These are phyloP conservation scores for Blumeriella jaapii DNA, from an alignment of 2,329 filamentous ascomycete genomes.

Conservation along the genomic window DNA sequence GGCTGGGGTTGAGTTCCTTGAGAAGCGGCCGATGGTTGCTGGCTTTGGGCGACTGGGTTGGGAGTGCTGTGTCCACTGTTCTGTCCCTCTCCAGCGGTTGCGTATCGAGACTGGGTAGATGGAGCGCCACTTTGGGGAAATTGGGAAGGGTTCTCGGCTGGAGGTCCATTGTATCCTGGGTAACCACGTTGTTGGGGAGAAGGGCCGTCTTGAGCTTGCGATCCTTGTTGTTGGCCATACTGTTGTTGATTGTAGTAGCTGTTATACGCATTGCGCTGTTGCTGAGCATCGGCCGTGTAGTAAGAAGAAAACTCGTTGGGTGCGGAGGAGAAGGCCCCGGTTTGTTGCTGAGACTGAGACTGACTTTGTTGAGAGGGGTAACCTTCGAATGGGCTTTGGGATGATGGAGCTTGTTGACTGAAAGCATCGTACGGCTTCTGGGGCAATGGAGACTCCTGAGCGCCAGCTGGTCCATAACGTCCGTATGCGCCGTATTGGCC, in stretches of 20 bases:
- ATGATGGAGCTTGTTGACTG: conserved; percentile 55
- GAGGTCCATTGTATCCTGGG: conserved; percentile 60
- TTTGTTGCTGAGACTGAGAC: conserved; percentile 44
- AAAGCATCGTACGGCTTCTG: conserved; percentile 88
- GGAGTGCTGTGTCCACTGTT: conserved; percentile 87
- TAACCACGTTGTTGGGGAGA: conserved; percentile 65
- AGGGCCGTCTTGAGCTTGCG: conserved; percentile 59
- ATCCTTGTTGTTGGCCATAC: conserved; percentile 37
- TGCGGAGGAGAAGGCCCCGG: conserved; percentile 59
- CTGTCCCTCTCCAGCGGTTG: conserved; percentile 54
- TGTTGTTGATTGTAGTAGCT: conserved; percentile 58
- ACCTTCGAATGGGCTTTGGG: conserved; percentile 50
- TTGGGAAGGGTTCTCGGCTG: conserved; percentile 50
- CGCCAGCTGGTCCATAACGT: conserved; percentile 52
- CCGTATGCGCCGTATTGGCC: conserved; percentile 50
- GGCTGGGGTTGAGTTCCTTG: conserved; percentile 31
- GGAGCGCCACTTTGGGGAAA: conserved; percentile 67
- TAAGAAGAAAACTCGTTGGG: conserved; percentile 75
- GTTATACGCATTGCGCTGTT: conserved; percentile 61
- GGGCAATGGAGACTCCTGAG: conserved; percentile 47
- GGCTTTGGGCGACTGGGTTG: conserved; percentile 56
- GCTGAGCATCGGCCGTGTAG: conserved; percentile 66
- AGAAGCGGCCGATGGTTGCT: conserved; percentile 36
- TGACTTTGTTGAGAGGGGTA: conserved; percentile 47
- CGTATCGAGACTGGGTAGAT: conserved; percentile 46